Evolutionary conservation across 306 rosid genomes (phyloP), one percentile per base, ranked within the genome.

Genomic region (Betula pendula): DNA sequence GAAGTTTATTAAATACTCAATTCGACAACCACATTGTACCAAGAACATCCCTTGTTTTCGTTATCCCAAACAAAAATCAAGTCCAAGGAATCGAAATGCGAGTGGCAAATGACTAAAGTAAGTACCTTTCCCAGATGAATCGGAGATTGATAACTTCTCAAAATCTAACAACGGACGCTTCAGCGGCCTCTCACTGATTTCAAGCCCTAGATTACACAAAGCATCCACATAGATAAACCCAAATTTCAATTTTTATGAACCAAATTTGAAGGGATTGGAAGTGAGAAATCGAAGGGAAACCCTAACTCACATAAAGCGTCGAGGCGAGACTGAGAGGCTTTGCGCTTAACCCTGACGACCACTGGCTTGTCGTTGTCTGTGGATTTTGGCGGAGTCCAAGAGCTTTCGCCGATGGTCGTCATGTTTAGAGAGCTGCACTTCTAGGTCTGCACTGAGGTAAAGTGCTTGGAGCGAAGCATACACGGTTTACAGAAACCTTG

Each of bases 311-410:
- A 95, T 82, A 95, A 87, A 76, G 93, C 97, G 58, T 92, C 91
- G 27, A 95, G 75, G 22, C 84, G 88, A 82, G 91, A 88, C 60
- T 92, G 97, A 49, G 38, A 85, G 74, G 86, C 78, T 81, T 95
- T 92, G 80, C 97, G 96, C 78, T 95, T 92, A 52, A 95, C 93
- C 91, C 98, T 89, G 55, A 92, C 97, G 16, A 92, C 76, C 13
- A 95, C 97, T 5, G 89, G 91, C 85, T 88, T 95, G 11, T 48
- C 78, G 6, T 45, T 75, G 15, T 84, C 86, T 12, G 49, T 1
- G 42, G 78, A 38, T 50, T 78, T 73, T 9, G 82, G 35, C 48
- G 73, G 78, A 66, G 93, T 73, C 1, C 85, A 84, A n/a, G 96
- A 89, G 86, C 86, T 81, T 83, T 89, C 96, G 2, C 88, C 93